A percentile compares a stretch with the other conserved stretches of the same genome.
phyloP scores from a whole-genome alignment of 805 yeast genomes.

The Metschnikowia matae region DNA sequence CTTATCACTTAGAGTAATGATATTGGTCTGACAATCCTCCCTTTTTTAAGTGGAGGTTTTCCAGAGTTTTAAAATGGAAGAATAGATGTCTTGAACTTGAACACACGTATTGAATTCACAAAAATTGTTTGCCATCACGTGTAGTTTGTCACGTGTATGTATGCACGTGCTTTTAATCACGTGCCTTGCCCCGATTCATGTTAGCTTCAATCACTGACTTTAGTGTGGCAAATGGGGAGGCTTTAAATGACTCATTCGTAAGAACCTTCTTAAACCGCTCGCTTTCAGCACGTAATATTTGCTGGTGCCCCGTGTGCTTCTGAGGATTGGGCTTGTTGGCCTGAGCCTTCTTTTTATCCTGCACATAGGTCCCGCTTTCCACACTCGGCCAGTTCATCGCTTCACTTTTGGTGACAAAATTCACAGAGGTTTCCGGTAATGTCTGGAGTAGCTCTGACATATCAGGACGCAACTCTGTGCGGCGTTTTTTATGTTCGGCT shows the following conservation, averaged over 20 bases:
- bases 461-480: constrained; percentile 57
- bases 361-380: constrained; percentile 16
- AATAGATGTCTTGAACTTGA: no score
- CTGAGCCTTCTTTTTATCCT: constrained; percentile 18
- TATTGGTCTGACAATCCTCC: no score
- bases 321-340: constrained; percentile 51
- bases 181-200: constrained; percentile 8
- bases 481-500: constrained; percentile 59
- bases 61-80: no score
- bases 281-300: constrained; percentile 55
- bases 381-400: constrained; percentile 8
- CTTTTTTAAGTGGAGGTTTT: no score
- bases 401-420: constrained; percentile 11
- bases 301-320: constrained; percentile 35
- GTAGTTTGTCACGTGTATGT: no score
- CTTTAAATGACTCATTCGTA: constrained; percentile 49
- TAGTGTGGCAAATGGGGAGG: constrained; percentile 62
- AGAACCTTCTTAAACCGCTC: constrained; percentile 56
- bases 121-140: no score
- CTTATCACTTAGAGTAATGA: no score
- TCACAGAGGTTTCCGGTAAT: constrained; percentile 35
- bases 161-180: no score
- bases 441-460: constrained; percentile 59
- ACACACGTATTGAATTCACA: background rate
- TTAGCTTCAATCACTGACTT: constrained; percentile 47